Evolutionary conservation across 768 basidiomycete genomes (phyloP).

Genomic region (Agaricus subrufescens): DNA sequence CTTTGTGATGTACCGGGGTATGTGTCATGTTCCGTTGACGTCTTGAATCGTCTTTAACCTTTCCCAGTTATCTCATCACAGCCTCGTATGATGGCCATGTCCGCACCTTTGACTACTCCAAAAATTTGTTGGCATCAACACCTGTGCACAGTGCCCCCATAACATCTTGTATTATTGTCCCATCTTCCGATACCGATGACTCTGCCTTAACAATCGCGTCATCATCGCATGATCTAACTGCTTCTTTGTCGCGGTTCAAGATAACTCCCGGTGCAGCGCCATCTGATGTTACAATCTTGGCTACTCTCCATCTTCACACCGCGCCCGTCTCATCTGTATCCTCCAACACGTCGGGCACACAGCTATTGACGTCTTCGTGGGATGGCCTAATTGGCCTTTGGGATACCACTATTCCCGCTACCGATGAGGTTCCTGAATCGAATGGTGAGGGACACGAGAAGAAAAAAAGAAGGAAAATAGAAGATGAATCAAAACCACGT

Average conservation of each 20-base stretch:
- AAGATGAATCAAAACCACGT: constrained; percentile 33
- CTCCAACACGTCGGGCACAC: too few species aligned
- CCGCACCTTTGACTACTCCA: constrained; percentile 69
- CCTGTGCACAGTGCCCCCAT: constrained; percentile 60
- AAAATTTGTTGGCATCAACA: constrained; percentile 46
- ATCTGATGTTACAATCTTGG: constrained; percentile 37
- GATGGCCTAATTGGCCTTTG: constrained; percentile 71
- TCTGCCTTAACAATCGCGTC: constrained; percentile 47
- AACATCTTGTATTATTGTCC: constrained; percentile 58
- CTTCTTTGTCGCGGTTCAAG: constrained; percentile 44
- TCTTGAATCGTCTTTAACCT: constrained; percentile 2
- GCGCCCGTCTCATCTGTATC: too few species aligned
- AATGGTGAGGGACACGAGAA: constrained; percentile 31
- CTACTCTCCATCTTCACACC: constrained; percentile 52
- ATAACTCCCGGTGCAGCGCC: constrained; percentile 13
- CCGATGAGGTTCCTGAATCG: constrained; percentile 60
- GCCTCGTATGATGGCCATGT: constrained; percentile 79
- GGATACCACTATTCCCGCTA: constrained; percentile 56
- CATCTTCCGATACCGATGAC: constrained; percentile 23
- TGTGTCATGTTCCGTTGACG: constrained; percentile 5
- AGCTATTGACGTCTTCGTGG: too few species aligned
- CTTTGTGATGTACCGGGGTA: constrained; percentile 58
- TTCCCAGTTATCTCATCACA: constrained; percentile 61
- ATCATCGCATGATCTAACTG: constrained; percentile 78
- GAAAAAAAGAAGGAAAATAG: constrained; percentile 62